Evolutionary conservation across 1,284 basidiomycete species (phyloP), one percentile per base, ranked within the genome.

Genomic region (Ganoderma lingzhi): DNA sequence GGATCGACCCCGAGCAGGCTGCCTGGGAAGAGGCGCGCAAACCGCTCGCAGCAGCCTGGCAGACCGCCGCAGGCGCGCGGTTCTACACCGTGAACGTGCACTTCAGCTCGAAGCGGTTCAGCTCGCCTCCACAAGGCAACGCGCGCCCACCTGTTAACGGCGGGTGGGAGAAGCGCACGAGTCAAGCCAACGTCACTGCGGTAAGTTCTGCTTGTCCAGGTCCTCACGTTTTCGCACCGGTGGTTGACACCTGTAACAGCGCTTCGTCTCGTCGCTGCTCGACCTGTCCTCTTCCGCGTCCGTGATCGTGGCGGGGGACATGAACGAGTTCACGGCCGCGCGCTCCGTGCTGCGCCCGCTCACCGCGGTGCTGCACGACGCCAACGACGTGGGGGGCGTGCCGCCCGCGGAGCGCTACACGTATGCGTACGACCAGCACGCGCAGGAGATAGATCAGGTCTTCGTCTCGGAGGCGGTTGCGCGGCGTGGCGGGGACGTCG

Each of bases 21-120:
- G 88, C 87, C 5, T 92, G 89, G 89, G 80, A 80, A n/a, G 80
- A 82, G 28, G 86, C 88, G 8, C 84, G 90, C 64, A 91, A 92
- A 76, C 89, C 90, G 0, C 81, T 92, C 17, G 88, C 85, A 6
- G 88, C 88, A 1, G 83, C 84, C 61, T 90, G 88, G 87, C 77
- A 83, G 71, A 88, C 87, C 1, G 70, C 79, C 5, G 76, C 76
- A 5, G 87, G 87, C 14, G 71, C 80, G 12, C 81, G 82, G 3
- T 83, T 90, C 72, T 90, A 86, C 78, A 89, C 89, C 6, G 81
- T 91, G 70, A 90, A 90, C 74, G 80, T 90, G 9, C 90, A 92
- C 75, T 82, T 88, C 64, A 84, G 84, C 58, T 87, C 89, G 28
- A 92, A 92, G 77, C 83, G 83, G 42, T 88, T 86, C 30, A 87